Evolutionary conservation across 140 eudicot species (phyloP).

Genomic region (Anethum foeniculum): DNA sequence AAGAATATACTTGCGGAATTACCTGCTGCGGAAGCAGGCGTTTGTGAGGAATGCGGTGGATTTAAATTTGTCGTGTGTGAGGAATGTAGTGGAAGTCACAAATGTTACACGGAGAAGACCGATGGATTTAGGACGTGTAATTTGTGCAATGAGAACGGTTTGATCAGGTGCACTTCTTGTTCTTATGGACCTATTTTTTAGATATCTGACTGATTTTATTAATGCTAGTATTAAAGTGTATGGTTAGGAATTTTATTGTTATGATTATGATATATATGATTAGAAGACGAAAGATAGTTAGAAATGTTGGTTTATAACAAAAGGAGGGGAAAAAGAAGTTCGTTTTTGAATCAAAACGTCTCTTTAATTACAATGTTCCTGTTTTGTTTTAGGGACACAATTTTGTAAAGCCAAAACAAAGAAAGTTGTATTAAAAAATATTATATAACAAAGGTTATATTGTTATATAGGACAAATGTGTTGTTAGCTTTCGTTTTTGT

Average conservation of each 20-base stretch:
- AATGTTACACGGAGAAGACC: constrained; percentile 48
- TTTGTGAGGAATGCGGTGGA: constrained; percentile 71
- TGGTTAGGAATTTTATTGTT: background rate
- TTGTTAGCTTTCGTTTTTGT: background rate
- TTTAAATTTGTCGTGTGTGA: constrained; percentile 61
- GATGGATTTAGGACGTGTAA: constrained; percentile 61
- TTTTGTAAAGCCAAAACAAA: constrained; percentile 1
- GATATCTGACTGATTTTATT: constrained; percentile 13
- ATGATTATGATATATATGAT: background rate
- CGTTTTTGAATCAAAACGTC: background rate
- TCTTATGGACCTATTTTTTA: constrained; percentile 21
- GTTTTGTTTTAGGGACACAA: constrained; percentile 6
- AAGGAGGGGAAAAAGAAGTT: background rate
- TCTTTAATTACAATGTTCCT: background rate
- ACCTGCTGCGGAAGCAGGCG: constrained; percentile 37
- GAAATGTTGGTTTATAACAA: background rate
- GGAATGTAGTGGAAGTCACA: constrained; percentile 72
- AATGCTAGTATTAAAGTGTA: background rate
- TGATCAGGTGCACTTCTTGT: constrained; percentile 62
- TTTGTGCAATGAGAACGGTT: constrained; percentile 79
- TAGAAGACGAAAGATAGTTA: background rate
- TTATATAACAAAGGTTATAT: no score
- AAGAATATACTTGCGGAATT: constrained; percentile 47
- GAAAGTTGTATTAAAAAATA: background rate
- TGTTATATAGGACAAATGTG: background rate